Evolutionary conservation across 2,329 filamentous ascomycete species (phyloP), one percentile per base, ranked within the genome.

Genomic region (Cladosporium sp.): DNA sequence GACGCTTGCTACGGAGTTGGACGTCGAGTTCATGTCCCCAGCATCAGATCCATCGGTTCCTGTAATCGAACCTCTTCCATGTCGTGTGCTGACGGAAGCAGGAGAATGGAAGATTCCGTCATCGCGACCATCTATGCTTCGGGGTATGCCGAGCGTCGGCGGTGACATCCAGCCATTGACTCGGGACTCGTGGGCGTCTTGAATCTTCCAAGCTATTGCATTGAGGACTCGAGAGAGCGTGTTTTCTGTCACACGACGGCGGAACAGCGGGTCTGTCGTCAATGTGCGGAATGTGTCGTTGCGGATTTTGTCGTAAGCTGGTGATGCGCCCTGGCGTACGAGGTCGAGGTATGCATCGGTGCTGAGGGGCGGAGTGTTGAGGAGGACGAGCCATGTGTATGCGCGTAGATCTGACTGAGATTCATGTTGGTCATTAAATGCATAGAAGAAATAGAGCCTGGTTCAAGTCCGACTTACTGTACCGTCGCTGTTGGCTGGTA

Each of bases 211-310:
- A 36, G 94, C 94, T 53, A 97, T 88, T 26, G 95, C 95, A 76
- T 99, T 99, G 66, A 99, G 86, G 5, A 99, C 86, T 14, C 95
- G 91, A 67, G 97, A 98, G 49, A 99, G 82, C 77, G 91, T 96
- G 67, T 96, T 96, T 79, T 99, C 95, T 65, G 92, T 97, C 66
- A 99, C 95, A 65, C 94, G 90, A 34, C 95, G 89, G 67, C 95
- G 91, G 83, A 98, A 99, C 39, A 99, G 87, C n/a, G 94, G 93
- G 74, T 99, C 95, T 60, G 94, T 97, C 34, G 95, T 95, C 63
- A 99, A 84, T 0, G 95, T 99, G 72, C 95, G 92, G 78, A 98
- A 98, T 48, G 95, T 97, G 78, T 99, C 95, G 79, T 99, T 97
- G 76, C 93, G 91, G 76, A 99, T 99, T 81, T 99, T 99, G 73